Percentiles rank a stretch among this genome's conserved stretches.
These are phyloP conservation scores for Auriculariales sp. DNA, from an alignment of 768 basidiomycete genomes.

Conservation along the genomic window DNA sequence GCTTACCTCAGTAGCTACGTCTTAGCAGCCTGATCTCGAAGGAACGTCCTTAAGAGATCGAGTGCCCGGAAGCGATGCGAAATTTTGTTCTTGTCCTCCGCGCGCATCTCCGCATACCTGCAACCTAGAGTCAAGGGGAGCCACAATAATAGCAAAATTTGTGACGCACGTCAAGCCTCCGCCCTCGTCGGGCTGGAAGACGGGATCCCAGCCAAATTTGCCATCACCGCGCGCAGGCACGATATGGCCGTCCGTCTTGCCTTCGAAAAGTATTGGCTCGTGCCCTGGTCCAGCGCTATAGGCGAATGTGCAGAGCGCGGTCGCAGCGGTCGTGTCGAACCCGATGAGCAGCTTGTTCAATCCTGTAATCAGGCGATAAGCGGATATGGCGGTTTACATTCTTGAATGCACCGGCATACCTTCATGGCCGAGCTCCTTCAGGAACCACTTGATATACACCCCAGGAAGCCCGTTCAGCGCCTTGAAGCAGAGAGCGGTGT, in stretches of 20 bases:
- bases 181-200: conserved; percentile 65
- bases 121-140: neutral
- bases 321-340: conserved; percentile 66
- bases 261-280: conserved; percentile 75
- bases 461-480: conserved; percentile 87
- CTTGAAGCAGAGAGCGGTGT: conserved; percentile 85
- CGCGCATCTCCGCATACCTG: conserved; percentile 57
- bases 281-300: conserved; percentile 74
- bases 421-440: conserved; percentile 69
- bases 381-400: no score
- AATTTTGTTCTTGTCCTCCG: conserved; percentile 45
- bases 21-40: conserved; percentile 13
- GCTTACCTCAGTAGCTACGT: no score
- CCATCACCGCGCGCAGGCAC: conserved; percentile 69
- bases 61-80: conserved; percentile 56
- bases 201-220: conserved; percentile 82
- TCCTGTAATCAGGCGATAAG: conserved; percentile 22
- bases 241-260: conserved; percentile 77
- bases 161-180: conserved; percentile 15
- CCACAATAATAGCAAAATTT: neutral
- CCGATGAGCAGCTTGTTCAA: conserved; percentile 68
- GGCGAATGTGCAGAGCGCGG: conserved; percentile 91
- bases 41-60: conserved; percentile 43
- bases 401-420: conserved; percentile 29
- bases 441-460: conserved; percentile 93